Conservation (phyloP, 148 eudicot genomes). For the Polygonum maritimum region DNA sequence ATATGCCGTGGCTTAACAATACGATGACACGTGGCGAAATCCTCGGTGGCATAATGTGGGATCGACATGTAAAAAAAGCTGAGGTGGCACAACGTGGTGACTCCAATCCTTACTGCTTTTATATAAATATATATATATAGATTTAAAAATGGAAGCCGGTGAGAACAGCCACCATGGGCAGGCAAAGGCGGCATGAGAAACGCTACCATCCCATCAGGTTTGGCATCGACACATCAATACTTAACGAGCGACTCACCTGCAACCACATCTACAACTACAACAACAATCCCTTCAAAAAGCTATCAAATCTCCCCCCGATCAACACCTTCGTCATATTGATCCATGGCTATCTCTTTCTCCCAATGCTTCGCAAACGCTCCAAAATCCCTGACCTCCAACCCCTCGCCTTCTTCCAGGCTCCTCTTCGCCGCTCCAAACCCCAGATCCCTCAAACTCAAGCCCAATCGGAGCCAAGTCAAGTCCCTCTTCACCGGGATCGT, state of each 20-base stretch:
- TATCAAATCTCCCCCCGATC: background rate
- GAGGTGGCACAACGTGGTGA: no score
- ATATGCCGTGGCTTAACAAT: no score
- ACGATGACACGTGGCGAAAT: no score
- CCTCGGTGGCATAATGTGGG: no score
- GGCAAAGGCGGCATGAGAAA: background rate
- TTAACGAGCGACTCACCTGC: background rate
- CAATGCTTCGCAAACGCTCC: background rate
- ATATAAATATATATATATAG: no score
- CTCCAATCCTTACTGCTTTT: no score
- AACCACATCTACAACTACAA: background rate
- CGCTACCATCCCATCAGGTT: background rate
- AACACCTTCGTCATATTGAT: background rate
- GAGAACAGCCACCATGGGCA: no score
- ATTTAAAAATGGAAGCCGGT: no score
- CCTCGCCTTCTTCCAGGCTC: background rate
- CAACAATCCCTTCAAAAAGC: background rate
- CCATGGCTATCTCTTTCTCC: background rate
- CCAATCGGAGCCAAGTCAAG: conserved; percentile 17
- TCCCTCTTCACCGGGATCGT: conserved; percentile 82
- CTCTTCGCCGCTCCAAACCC: conserved; percentile 14
- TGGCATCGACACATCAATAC: background rate
- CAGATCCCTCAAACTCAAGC: conserved; percentile 17
- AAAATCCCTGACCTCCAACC: background rate
- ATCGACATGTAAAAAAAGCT: no score